Conservation (phyloP, 192 early-diverging fungal species). For the Coemansia furcata region DNA sequence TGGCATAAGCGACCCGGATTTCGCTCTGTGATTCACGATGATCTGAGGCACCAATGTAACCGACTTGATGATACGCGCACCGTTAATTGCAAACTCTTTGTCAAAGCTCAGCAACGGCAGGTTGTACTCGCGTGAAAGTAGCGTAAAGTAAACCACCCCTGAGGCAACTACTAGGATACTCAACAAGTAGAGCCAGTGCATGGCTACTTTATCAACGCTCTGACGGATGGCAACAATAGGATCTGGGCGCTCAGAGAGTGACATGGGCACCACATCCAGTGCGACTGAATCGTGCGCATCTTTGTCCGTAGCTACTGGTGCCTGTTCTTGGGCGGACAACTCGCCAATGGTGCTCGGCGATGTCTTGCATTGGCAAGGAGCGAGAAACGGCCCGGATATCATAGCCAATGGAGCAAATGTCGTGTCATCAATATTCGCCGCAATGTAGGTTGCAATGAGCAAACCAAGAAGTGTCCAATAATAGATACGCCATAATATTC, state of each 20-base stretch:
- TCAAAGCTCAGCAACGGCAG: background rate
- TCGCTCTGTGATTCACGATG: background rate
- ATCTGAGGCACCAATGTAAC: constrained; percentile 6
- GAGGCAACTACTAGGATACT: background rate
- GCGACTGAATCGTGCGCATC: background rate
- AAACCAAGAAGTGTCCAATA: background rate
- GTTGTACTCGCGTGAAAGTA: background rate
- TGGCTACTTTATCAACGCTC: constrained; percentile 1
- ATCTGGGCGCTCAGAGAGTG: background rate
- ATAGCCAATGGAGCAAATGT: background rate
- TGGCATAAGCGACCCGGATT: background rate
- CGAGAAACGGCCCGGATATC: background rate
- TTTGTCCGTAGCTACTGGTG: background rate
- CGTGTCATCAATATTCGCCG: background rate
- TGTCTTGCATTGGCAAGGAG: background rate
- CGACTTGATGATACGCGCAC: background rate
- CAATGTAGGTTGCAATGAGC: background rate
- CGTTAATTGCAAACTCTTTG: background rate
- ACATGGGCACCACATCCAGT: background rate
- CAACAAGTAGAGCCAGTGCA: constrained; percentile 1
- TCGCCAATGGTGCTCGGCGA: background rate
- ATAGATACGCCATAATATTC: background rate
- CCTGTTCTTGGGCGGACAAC: background rate
- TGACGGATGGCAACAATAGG: background rate
- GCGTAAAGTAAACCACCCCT: background rate